Evolutionary conservation across 139 green algal species (phyloP).

Genomic region (Chlorella sp.): DNA sequence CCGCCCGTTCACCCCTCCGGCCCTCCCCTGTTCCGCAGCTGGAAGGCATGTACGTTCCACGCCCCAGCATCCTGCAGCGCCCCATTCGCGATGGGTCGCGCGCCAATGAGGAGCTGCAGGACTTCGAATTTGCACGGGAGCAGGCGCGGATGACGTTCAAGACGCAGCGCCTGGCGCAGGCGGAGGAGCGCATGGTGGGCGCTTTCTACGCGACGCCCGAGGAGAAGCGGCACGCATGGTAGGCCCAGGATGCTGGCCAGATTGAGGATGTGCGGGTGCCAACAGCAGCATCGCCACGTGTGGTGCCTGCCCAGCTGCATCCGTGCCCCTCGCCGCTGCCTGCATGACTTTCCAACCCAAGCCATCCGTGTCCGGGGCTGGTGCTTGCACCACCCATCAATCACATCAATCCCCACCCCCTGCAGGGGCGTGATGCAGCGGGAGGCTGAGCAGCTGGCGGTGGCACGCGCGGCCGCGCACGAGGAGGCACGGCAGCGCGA

Average conservation of each 20-base stretch:
- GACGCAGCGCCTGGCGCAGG: neutral
- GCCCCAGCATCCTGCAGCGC: slow-evolving; percentile 13
- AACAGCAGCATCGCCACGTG: neutral
- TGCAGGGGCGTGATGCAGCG: slow-evolving; percentile 8
- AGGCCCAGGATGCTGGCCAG: neutral
- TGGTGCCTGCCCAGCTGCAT: neutral
- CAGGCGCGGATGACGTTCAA: slow-evolving; percentile 17
- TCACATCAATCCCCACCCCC: neutral
- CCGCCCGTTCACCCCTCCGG: neutral
- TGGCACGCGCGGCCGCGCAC: neutral
- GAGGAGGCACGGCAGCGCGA: neutral
- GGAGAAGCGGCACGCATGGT: slow-evolving; percentile 21
- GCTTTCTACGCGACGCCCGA: neutral
- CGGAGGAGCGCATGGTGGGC: slow-evolving; percentile 22
- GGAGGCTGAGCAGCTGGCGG: slow-evolving; percentile 22
- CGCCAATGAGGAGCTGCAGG: slow-evolving; percentile 5
- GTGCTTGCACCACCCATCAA: too few relatives aligned
- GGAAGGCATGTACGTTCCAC: slow-evolving; percentile 19
- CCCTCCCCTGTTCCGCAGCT: too few relatives aligned
- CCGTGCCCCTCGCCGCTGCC: neutral
- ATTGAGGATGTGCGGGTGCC: neutral
- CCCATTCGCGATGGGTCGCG: neutral
- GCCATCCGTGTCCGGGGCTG: neutral
- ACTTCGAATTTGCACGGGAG: neutral
- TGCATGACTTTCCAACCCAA: neutral